Evolutionary conservation across 2,329 filamentous ascomycete genomes (phyloP), one percentile per base, ranked within the genome.

Genomic region (Apiospora arundinis): DNA sequence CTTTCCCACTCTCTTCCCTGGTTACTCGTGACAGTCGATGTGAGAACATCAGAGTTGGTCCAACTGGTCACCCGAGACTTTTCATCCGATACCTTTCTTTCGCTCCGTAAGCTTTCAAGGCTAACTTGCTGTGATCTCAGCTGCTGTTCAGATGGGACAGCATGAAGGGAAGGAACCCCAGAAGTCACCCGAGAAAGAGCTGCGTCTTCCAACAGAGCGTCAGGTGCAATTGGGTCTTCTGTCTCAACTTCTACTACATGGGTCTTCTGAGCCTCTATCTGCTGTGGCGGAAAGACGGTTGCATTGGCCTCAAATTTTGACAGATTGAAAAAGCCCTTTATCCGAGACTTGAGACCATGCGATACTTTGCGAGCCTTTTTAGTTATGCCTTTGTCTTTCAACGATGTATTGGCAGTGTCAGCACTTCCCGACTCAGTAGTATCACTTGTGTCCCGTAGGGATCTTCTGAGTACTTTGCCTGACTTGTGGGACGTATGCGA

Each of bases 51-150:
- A 0, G 92, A 92, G 73, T 90, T 89, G 5, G 88, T 88, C 92
- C 92, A 94, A 78, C 92, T 94, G 1, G 92, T 93, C 68, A 93
- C 89, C 28, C 92, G 83, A n/a, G 90, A 92, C 74, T 83, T 88
- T 25, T 89, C 86, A 49, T 88, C 86, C 18, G 80, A 83, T 0
- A 76, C 76, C 68, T 80, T 81, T 52, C 79, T 80, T 7, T 83
- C 82, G 69, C 81, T 85, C 28, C 74, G 75, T 2, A 87, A 74
- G 72, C 85, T 90, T 72, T 87, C 87, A 6, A 90, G 75, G 73
- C 89, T 91, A 1, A 88, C 89, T 74, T 86, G 83, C 46, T 86
- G 85, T 9, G 89, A 90, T 68, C 81, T 83, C 63, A 88, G 77
- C 70, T 85, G 82, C 66, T 87, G 84, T 46, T 80, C 81, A 0